A percentile compares a stretch with the other conserved stretches of the same genome.
phyloP scores from a whole-genome alignment of 768 basidiomycete genomes.

The Rhizopogon rudus region DNA sequence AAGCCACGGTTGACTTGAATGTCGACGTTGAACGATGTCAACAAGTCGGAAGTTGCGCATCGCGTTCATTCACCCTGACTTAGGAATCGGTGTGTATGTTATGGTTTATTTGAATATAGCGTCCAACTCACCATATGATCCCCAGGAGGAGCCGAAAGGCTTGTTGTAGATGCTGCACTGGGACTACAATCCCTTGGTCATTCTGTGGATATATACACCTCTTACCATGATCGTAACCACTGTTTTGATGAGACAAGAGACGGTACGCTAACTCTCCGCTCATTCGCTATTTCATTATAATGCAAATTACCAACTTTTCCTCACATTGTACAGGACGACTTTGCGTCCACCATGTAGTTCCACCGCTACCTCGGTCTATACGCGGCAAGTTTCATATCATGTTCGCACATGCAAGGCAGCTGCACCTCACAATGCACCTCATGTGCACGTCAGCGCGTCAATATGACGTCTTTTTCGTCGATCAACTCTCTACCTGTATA shows the following conservation, averaged over 20 bases:
- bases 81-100: conserved; percentile 73
- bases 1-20: not conserved
- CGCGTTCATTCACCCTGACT: conserved; percentile 91
- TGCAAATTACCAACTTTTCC: not conserved
- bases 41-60: conserved; percentile 36
- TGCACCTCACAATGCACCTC: conserved; percentile 74
- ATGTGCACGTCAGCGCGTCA: conserved; percentile 36
- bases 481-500: conserved; percentile 91
- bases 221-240: conserved; percentile 79
- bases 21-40: not conserved
- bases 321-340: conserved; percentile 60
- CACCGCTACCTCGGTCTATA: conserved; percentile 78
- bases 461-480: conserved; percentile 89
- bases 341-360: conserved; percentile 61
- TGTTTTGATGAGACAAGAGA: conserved; percentile 94
- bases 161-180: conserved; percentile 92
- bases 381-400: conserved; percentile 83
- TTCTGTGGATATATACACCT: conserved; percentile 85
- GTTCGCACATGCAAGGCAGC: conserved; percentile 83
- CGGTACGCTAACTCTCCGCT: conserved; percentile 42
- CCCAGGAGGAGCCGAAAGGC: conserved; percentile 89
- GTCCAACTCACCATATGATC: not conserved
- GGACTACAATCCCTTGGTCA: conserved; percentile 85
- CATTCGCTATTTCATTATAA: not conserved
- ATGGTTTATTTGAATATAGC: not conserved